A percentile compares a stretch with the other conserved stretches of the same genome.
These are phyloP conservation scores for Zostera marina DNA, from an alignment of 116 monocot genomes.

Conservation along the genomic window DNA sequence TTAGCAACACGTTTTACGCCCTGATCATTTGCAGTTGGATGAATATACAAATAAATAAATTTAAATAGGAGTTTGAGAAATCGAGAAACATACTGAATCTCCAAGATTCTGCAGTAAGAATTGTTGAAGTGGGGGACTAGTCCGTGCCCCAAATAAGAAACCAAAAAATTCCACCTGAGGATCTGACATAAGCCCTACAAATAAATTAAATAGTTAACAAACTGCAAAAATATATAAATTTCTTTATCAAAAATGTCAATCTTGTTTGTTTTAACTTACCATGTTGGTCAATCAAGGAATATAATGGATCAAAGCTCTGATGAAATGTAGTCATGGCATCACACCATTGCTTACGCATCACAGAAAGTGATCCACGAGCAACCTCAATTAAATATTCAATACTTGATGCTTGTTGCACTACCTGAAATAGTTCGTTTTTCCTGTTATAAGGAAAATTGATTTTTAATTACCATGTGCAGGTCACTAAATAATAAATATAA, in stretches of 20 bases:
- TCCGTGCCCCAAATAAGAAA: conserved; percentile 66
- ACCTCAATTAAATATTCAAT: conserved; percentile 88
- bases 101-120: conserved; percentile 85
- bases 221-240: not conserved
- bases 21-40: conserved; percentile 20
- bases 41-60: not conserved
- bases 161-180: conserved; percentile 80
- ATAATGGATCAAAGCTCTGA: conserved; percentile 55
- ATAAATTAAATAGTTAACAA: not conserved
- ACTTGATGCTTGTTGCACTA: conserved; percentile 88
- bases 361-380: conserved; percentile 47
- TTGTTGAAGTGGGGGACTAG: conserved; percentile 89
- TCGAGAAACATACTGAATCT: conserved; percentile 48
- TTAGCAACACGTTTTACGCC: conserved; percentile 74
- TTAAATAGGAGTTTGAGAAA: not conserved
- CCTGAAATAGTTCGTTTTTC: conserved; percentile 83
- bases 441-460: conserved; percentile 13
- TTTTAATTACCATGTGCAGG: not conserved
- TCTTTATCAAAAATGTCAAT: not conserved
- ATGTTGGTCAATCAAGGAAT: conserved; percentile 60
- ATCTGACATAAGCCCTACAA: conserved; percentile 50
- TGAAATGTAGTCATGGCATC: conserved; percentile 67
- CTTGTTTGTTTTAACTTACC: conserved; percentile 24
- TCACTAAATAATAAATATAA: too few species aligned
- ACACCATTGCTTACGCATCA: conserved; percentile 88